phyloP scores from a whole-genome alignment of 1,284 basidiomycete species.

The Chalciporus piperatoides region DNA sequence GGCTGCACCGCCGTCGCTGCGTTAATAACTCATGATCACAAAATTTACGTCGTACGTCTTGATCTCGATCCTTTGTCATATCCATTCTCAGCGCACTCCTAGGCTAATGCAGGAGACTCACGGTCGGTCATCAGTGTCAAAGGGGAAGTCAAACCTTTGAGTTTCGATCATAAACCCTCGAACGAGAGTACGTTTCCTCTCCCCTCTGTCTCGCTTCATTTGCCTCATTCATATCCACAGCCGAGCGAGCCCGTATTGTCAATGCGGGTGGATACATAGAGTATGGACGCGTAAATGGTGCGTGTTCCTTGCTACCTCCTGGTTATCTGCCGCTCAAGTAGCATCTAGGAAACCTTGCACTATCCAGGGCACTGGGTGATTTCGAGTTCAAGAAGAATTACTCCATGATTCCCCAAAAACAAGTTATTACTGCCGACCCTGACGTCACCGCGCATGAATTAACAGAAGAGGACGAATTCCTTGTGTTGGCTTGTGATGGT shows the following conservation, averaged over 20 bases:
- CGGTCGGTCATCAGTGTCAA: conserved; percentile 85
- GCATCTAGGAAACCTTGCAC: conserved; percentile 82
- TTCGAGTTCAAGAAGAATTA: conserved; percentile 99
- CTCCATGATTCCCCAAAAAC: conserved; percentile 77
- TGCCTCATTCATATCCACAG: conserved; percentile 37
- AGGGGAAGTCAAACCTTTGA: conserved; percentile 85
- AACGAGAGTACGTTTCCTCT: conserved; percentile 61
- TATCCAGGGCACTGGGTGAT: conserved; percentile 95
- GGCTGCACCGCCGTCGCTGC: conserved; percentile 96
- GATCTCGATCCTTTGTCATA: conserved; percentile 1
- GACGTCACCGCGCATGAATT: conserved; percentile 84
- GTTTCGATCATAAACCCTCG: conserved; percentile 95
- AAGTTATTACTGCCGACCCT: conserved; percentile 95
- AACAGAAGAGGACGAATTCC: conserved; percentile 90
- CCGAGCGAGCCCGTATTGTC: conserved; percentile 84
- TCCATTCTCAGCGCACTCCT: conserved; percentile 5
- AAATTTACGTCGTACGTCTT: conserved; percentile 69
- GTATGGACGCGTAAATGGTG: conserved; percentile 95
- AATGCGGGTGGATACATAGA: conserved; percentile 97
- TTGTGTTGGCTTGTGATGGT: conserved; percentile 97
- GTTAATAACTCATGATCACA: conserved; percentile 73
- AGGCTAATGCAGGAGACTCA: conserved; percentile 99
- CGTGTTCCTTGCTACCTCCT: conserved; percentile 23
- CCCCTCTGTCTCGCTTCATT: background rate
- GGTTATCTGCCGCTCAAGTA: conserved; percentile 2